phyloP scores from a whole-genome alignment of 495 filamentous ascomycete species.

The Penicillium dipodomyicola region DNA sequence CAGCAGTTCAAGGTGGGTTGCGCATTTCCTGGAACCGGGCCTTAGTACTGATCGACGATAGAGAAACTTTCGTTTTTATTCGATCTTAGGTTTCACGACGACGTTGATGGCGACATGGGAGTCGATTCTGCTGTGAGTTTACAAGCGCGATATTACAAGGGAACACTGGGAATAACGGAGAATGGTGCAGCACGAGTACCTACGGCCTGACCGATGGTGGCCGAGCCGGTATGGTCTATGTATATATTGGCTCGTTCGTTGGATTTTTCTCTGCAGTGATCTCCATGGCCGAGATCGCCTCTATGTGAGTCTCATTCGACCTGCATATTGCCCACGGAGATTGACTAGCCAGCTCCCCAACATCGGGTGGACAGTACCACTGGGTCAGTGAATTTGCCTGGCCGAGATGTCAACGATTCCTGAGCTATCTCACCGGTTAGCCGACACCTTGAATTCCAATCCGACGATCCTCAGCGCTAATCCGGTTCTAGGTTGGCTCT shows the following conservation, averaged over 20 bases:
- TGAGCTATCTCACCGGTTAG: slow-evolving; percentile 46
- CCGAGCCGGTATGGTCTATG: slow-evolving; percentile 48
- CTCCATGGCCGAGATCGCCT: slow-evolving; percentile 48
- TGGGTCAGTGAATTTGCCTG: slow-evolving; percentile 49
- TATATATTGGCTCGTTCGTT: slow-evolving; percentile 41
- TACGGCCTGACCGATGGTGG: slow-evolving; percentile 47
- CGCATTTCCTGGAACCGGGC: slow-evolving; percentile 1
- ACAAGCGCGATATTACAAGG: neutral
- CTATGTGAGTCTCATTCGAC: slow-evolving; percentile 32
- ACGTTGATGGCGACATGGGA: slow-evolving; percentile 52
- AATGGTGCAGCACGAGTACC: slow-evolving; percentile 28
- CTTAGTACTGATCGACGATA: slow-evolving; percentile 17
- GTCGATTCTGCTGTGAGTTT: slow-evolving; percentile 38
- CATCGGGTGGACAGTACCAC: slow-evolving; percentile 49
- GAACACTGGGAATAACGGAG: slow-evolving; percentile 1
- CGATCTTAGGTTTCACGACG: slow-evolving; percentile 47
- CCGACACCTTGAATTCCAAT: neutral
- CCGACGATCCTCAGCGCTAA: neutral
- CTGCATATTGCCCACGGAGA: slow-evolving; percentile 3
- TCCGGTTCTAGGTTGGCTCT: slow-evolving; percentile 42
- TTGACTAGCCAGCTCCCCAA: slow-evolving; percentile 33
- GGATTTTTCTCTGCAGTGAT: slow-evolving; percentile 44
- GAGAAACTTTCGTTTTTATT: slow-evolving; percentile 47
- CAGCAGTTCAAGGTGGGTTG: slow-evolving; percentile 38
- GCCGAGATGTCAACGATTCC: slow-evolving; percentile 38